phyloP scores from a whole-genome alignment of 2,329 filamentous ascomycete species.

The Calonectria crousiana region DNA sequence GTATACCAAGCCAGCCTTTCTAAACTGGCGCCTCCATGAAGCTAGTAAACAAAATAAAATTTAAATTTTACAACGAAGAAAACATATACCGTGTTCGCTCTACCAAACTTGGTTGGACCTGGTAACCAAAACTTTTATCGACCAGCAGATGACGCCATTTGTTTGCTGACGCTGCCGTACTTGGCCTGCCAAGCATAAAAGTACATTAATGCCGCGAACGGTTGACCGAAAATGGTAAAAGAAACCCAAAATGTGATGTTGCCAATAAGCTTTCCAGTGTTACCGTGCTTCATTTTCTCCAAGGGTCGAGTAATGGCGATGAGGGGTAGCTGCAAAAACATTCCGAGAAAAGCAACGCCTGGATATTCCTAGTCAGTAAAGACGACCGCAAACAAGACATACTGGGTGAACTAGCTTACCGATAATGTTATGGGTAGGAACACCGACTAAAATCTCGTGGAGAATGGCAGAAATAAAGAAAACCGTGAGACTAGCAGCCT shows the following conservation, averaged over 20 bases:
- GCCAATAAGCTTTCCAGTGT: conserved; percentile 81
- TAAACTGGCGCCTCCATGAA: background rate
- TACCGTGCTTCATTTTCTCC: conserved; percentile 79
- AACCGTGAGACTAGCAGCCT: conserved; percentile 80
- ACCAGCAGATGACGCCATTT: conserved; percentile 35
- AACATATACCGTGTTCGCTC: conserved; percentile 3
- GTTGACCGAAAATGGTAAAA: conserved; percentile 95
- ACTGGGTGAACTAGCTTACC: conserved; percentile 62
- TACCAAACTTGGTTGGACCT: background rate
- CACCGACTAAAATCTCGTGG: conserved; percentile 92
- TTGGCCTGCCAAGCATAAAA: conserved; percentile 99
- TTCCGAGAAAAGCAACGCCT: conserved; percentile 93
- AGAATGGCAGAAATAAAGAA: conserved; percentile 90
- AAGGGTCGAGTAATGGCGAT: conserved; percentile 84
- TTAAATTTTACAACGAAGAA: background rate
- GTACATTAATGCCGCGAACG: conserved; percentile 90
- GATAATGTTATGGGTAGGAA: conserved; percentile 94
- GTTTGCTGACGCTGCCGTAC: conserved; percentile 83
- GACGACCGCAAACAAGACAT: background rate
- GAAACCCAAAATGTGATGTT: conserved; percentile 98
- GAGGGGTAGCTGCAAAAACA: conserved; percentile 92
- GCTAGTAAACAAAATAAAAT: background rate
- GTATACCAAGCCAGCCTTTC: background rate
- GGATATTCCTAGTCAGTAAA: conserved; percentile 22
- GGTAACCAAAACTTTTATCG: conserved; percentile 13